Percentiles rank a stretch among this genome's conserved stretches.
Evolutionary conservation across 1,284 basidiomycete genomes (phyloP).

Genomic region (Rhodotorula sp.): DNA sequence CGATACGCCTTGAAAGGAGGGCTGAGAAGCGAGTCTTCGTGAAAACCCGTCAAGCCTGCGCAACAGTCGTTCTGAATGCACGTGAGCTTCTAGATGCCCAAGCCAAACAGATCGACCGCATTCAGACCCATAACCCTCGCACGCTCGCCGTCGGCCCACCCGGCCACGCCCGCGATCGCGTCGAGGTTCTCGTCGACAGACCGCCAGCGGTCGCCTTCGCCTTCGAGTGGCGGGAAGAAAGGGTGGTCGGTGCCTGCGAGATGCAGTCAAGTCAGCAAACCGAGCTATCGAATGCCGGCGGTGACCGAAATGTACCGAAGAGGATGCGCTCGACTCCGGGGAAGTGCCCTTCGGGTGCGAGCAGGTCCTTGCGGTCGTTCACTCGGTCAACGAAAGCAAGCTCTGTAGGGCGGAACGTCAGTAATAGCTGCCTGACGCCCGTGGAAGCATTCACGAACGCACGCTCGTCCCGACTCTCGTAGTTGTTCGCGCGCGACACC

Average conservation of each 20-base stretch:
- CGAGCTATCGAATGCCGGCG: background rate
- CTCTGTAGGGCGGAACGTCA: background rate
- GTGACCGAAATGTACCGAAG: slow-evolving; percentile 55
- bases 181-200: slow-evolving; percentile 79
- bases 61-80: too few species aligned
- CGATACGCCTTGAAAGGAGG: background rate
- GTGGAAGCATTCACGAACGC: background rate
- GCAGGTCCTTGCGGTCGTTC: slow-evolving; percentile 21
- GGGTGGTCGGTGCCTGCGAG: slow-evolving; percentile 72
- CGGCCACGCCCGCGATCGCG: slow-evolving; percentile 66
- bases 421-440: too few species aligned
- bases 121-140: slow-evolving; percentile 68
- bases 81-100: slow-evolving; percentile 31
- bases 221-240: slow-evolving; percentile 76
- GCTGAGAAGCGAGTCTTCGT: too few species aligned
- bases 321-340: slow-evolving; percentile 63
- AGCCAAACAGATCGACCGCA: slow-evolving; percentile 66
- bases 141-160: slow-evolving; percentile 65
- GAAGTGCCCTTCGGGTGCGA: slow-evolving; percentile 25
- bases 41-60: fast-evolving
- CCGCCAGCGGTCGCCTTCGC: slow-evolving; percentile 63
- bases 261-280: background rate
- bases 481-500: slow-evolving; percentile 64
- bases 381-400: slow-evolving; percentile 34
- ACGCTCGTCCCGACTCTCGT: slow-evolving; percentile 48